phyloP scores from a whole-genome alignment of 2,329 filamentous ascomycete species.

The Bipolaris zeicola region DNA sequence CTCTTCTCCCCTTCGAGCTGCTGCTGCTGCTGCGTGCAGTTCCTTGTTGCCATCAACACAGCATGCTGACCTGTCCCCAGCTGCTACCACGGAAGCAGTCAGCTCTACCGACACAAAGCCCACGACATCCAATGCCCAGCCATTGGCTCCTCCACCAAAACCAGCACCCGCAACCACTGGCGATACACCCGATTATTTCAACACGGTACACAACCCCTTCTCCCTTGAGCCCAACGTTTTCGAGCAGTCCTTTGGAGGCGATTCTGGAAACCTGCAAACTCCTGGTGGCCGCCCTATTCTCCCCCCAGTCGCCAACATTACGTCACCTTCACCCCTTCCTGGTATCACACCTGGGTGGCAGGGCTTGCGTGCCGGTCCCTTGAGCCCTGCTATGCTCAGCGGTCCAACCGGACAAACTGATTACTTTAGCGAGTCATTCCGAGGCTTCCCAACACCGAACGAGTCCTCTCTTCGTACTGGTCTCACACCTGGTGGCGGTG shows the following conservation, averaged over 20 bases:
- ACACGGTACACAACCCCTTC: constrained; percentile 58
- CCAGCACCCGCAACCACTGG: constrained; percentile 49
- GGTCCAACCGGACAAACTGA: constrained; percentile 74
- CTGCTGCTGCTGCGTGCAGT: constrained; percentile 6
- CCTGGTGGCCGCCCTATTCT: constrained; percentile 75
- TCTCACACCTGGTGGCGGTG: constrained; percentile 89
- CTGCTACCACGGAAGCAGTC: constrained; percentile 29
- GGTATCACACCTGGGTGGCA: constrained; percentile 82
- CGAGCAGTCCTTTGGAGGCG: constrained; percentile 82
- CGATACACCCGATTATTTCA: constrained; percentile 59
- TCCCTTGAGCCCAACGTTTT: constrained; percentile 93
- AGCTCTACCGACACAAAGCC: constrained; percentile 37
- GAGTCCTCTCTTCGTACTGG: constrained; percentile 92
- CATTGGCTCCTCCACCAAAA: constrained; percentile 60
- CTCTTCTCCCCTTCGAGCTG: background rate
- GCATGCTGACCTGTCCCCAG: constrained; percentile 27
- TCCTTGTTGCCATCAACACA: constrained; percentile 6
- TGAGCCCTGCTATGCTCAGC: constrained; percentile 97
- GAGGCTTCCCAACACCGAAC: constrained; percentile 92
- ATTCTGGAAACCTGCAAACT: constrained; percentile 65
- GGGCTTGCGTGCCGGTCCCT: constrained; percentile 85
- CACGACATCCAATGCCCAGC: constrained; percentile 51
- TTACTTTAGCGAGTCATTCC: constrained; percentile 85
- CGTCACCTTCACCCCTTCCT: constrained; percentile 81
- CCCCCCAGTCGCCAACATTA: constrained; percentile 86